Evolutionary conservation across 169 alveolate genomes (phyloP).

Genomic region (Cryptosporidium sp.): DNA sequence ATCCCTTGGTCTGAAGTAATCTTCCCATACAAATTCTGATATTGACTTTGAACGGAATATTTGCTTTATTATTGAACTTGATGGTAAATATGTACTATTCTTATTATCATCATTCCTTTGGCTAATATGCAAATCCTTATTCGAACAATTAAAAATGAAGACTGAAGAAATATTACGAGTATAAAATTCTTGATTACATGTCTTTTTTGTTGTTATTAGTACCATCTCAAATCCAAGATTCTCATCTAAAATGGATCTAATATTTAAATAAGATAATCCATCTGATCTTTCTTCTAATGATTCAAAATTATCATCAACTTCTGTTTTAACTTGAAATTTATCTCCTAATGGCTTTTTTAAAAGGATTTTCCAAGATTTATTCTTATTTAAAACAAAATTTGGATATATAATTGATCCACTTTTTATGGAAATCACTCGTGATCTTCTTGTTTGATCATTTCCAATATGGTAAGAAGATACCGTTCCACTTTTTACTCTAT

Average conservation of each 20-base stretch:
- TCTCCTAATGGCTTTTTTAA: neutral
- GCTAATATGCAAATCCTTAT: constrained; percentile 15
- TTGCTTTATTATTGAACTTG: neutral
- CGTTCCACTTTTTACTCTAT: neutral
- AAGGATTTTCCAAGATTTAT: constrained; percentile 52
- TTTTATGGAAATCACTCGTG: constrained; percentile 7
- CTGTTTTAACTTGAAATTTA: neutral
- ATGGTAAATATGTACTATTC: neutral
- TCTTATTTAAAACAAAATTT: constrained; percentile 7
- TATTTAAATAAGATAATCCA: constrained; percentile 12
- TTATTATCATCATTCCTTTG: constrained; percentile 6
- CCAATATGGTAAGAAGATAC: too few relatives aligned
- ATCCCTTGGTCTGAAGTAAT: constrained; percentile 40
- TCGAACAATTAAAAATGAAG: constrained; percentile 42
- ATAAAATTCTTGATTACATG: neutral
- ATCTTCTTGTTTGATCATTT: neutral
- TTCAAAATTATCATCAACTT: neutral
- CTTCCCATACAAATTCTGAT: constrained; percentile 45
- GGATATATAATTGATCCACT: constrained; percentile 10
- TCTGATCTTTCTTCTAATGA: neutral
- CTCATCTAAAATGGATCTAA: constrained; percentile 38
- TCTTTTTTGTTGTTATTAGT: neutral
- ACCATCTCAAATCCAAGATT: constrained; percentile 52
- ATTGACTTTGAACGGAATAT: constrained; percentile 5
- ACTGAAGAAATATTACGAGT: constrained; percentile 1